Percentiles rank a stretch among this genome's conserved stretches.
These are phyloP conservation scores for Pichia ethanolica DNA, from an alignment of 805 yeast genomes.

Conservation along the genomic window DNA sequence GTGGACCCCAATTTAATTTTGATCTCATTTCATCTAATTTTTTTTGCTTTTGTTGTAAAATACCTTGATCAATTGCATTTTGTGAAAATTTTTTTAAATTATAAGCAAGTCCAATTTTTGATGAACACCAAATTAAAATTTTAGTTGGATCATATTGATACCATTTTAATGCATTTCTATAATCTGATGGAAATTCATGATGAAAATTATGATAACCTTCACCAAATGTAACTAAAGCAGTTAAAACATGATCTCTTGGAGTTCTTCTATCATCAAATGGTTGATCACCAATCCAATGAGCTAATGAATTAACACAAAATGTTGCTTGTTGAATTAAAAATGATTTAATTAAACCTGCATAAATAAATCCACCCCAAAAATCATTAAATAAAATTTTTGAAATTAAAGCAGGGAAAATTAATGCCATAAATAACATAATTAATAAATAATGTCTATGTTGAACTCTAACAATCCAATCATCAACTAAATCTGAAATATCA, in stretches of 20 bases:
- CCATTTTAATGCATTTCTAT: constrained; percentile 83
- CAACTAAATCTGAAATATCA: constrained; percentile 69
- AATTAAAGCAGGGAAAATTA: constrained; percentile 52
- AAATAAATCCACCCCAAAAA: constrained; percentile 65
- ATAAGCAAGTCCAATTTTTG: constrained; percentile 62
- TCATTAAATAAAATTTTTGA: constrained; percentile 54
- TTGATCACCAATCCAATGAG: constrained; percentile 81
- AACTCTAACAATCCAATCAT: constrained; percentile 71
- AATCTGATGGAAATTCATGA: constrained; percentile 85
- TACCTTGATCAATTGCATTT: constrained; percentile 76
- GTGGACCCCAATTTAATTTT: constrained; percentile 69
- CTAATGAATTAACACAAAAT: constrained; percentile 78
- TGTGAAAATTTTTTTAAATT: constrained; percentile 71
- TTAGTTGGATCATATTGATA: constrained; percentile 85
- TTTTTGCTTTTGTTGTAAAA: constrained; percentile 78
- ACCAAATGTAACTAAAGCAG: constrained; percentile 80
- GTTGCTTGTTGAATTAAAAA: constrained; percentile 76
- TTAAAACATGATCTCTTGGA: constrained; percentile 74
- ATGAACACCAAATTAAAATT: constrained; percentile 47
- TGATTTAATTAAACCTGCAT: constrained; percentile 67
- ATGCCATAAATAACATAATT: constrained; percentile 54
- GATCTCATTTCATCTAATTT: constrained; percentile 57
- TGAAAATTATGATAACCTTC: constrained; percentile 90
- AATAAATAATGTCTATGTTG: constrained; percentile 73
- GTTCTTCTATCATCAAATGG: constrained; percentile 85